Conservation (phyloP, 148 eudicot genomes). For the Arctostaphylos glauca region DNA sequence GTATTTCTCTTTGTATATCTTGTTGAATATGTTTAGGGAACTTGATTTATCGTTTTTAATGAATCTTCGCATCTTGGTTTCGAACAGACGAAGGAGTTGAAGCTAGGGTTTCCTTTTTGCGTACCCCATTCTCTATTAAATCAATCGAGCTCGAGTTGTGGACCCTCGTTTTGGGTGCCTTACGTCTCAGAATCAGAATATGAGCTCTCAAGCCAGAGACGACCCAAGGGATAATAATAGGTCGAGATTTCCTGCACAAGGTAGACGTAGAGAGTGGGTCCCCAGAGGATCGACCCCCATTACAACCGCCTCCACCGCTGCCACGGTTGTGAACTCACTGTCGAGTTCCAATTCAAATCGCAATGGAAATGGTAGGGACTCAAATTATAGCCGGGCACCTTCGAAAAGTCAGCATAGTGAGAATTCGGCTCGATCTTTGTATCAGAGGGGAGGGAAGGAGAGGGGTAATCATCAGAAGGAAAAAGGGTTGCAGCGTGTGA, state of each 20-base stretch:
- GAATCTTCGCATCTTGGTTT: not conserved
- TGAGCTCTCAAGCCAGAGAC: slow-evolving; percentile 60
- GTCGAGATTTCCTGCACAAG: slow-evolving; percentile 35
- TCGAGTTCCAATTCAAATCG: slow-evolving; percentile 20
- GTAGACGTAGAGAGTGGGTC: slow-evolving; percentile 62
- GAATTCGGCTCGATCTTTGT: slow-evolving; percentile 42
- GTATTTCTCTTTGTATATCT: not conserved
- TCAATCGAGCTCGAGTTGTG: not conserved
- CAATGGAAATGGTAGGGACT: slow-evolving; percentile 28
- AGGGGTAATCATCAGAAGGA: slow-evolving; percentile 29
- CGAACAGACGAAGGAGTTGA: not conserved
- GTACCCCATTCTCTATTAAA: not conserved
- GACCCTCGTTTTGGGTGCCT: not conserved
- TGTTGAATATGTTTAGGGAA: not conserved
- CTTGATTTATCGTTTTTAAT: not conserved
- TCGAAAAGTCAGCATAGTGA: slow-evolving; percentile 25
- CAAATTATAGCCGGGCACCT: slow-evolving; percentile 18
- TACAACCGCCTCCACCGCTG: slow-evolving; percentile 5
- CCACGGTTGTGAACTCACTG: slow-evolving; percentile 29
- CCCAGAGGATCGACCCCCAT: slow-evolving; percentile 45
- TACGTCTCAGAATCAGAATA: slow-evolving; percentile 29
- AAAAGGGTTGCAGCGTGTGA: slow-evolving; percentile 18
- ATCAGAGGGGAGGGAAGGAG: slow-evolving; percentile 39
- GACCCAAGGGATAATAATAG: slow-evolving; percentile 55
- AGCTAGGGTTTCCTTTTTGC: slow-evolving; percentile 8